These are phyloP conservation scores for Cafeteria roenbergensis DNA, from an alignment of 108 stramenopile genomes.

Conservation along the genomic window DNA sequence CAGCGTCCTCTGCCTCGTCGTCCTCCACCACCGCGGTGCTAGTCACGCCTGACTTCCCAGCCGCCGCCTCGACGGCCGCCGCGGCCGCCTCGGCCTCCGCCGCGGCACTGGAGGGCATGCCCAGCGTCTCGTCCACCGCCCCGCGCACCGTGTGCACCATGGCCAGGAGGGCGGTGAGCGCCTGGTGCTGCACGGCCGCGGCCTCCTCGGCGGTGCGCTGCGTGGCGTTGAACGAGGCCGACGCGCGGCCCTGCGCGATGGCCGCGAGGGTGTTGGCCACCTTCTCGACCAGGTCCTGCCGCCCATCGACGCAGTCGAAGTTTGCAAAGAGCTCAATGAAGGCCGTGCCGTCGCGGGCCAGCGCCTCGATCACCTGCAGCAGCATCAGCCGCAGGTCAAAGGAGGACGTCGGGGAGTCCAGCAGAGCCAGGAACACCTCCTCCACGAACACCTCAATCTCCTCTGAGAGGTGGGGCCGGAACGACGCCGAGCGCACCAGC, in stretches of 20 bases:
- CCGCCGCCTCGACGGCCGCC: neutral
- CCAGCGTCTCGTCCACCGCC: too few relatives aligned
- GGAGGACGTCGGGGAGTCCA: slow-evolving; percentile 78
- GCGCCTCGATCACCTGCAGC: slow-evolving; percentile 70
- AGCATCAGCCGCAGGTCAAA: slow-evolving; percentile 80
- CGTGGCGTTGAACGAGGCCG: neutral
- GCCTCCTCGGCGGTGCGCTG: neutral
- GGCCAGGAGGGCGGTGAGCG: slow-evolving; percentile 11
- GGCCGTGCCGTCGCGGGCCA: slow-evolving; percentile 66
- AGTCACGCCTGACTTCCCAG: neutral
- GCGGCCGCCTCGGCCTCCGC: neutral
- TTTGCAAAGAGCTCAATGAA: slow-evolving; percentile 90
- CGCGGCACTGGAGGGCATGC: neutral
- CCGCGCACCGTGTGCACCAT: slow-evolving; percentile 6
- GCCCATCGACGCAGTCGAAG: slow-evolving; percentile 76
- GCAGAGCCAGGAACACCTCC: slow-evolving; percentile 87
- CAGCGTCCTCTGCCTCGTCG: neutral
- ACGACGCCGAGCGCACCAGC: slow-evolving; percentile 64
- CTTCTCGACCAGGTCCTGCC: slow-evolving; percentile 75
- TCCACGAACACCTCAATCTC: slow-evolving; percentile 96
- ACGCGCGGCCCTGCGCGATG: slow-evolving; percentile 53
- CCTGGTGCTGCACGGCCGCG: slow-evolving; percentile 3
- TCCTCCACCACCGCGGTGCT: neutral
- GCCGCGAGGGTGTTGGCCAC: slow-evolving; percentile 76
- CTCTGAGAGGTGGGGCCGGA: slow-evolving; percentile 69